phyloP scores from a whole-genome alignment of 257 asterid species.

The Leonotis leonurus region DNA sequence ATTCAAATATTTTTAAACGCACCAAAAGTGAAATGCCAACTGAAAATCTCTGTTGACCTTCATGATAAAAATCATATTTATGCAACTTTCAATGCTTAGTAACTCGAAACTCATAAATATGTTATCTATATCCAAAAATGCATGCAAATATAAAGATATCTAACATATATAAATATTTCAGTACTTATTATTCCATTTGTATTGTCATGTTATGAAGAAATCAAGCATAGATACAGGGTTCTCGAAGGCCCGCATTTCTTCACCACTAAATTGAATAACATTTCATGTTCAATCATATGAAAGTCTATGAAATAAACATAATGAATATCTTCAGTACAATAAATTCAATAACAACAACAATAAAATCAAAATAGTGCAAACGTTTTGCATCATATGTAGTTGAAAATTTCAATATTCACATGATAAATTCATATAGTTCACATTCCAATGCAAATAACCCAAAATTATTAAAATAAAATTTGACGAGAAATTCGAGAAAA shows the following conservation, averaged over 20 bases:
- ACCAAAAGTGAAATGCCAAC: neutral
- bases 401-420: neutral
- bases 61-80: neutral
- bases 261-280: neutral
- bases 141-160: neutral
- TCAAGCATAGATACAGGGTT: neutral
- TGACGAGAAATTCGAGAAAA: neutral
- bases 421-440: constrained; percentile 4
- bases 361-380: neutral
- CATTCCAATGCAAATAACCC: neutral
- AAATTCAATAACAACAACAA: neutral
- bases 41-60: neutral
- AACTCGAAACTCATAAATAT: neutral
- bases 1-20: neutral
- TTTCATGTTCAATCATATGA: neutral
- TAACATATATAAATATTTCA: neutral
- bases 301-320: neutral
- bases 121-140: neutral
- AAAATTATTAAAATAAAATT: neutral
- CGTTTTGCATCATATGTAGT: constrained; percentile 14
- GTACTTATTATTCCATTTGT: neutral
- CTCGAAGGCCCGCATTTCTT: neutral
- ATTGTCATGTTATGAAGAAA: neutral
- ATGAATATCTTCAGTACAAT: neutral
- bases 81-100: neutral